Percentiles rank a stretch among this genome's conserved stretches.
Conservation (phyloP, 2,329 filamentous ascomycete species). For the Capronia americana region DNA sequence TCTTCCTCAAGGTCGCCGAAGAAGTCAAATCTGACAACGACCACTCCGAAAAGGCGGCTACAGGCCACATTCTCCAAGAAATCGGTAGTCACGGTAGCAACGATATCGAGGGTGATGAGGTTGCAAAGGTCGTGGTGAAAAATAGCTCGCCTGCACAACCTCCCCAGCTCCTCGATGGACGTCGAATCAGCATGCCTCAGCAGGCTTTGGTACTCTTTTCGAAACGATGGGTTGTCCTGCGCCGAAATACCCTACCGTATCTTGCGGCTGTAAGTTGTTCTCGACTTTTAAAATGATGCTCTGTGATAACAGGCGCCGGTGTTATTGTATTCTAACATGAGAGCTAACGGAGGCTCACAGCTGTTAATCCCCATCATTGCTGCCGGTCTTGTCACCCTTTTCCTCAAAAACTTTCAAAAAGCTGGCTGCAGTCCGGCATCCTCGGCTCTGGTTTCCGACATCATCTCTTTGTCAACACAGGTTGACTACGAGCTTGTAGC, state of each 20-base stretch:
- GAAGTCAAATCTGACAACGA: conserved; percentile 62
- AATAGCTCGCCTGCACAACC: conserved; percentile 34
- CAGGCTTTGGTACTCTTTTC: conserved; percentile 77
- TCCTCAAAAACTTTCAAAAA: conserved; percentile 65
- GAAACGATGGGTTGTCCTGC: conserved; percentile 79
- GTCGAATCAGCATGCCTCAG: conserved; percentile 69
- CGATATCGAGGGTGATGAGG: conserved; percentile 27
- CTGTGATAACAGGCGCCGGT: neutral
- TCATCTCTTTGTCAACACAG: conserved; percentile 43
- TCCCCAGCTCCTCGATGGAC: conserved; percentile 68
- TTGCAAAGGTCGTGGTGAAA: conserved; percentile 22
- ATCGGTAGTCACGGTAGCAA: conserved; percentile 29
- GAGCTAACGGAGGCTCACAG: neutral
- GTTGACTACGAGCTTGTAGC: conserved; percentile 46
- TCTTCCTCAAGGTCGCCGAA: conserved; percentile 84
- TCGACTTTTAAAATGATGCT: neutral
- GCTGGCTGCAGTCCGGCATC: conserved; percentile 61
- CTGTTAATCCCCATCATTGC: conserved; percentile 79
- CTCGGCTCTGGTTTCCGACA: conserved; percentile 44
- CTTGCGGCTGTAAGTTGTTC: conserved; percentile 60
- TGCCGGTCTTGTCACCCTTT: conserved; percentile 78
- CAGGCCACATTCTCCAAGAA: conserved; percentile 27
- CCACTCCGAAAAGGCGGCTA: conserved; percentile 1
- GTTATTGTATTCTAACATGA: neutral
- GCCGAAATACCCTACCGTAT: conserved; percentile 79